Evolutionary conservation across 2,329 filamentous ascomycete species (phyloP).

Genomic region (Trichoderma cornu-damae): DNA sequence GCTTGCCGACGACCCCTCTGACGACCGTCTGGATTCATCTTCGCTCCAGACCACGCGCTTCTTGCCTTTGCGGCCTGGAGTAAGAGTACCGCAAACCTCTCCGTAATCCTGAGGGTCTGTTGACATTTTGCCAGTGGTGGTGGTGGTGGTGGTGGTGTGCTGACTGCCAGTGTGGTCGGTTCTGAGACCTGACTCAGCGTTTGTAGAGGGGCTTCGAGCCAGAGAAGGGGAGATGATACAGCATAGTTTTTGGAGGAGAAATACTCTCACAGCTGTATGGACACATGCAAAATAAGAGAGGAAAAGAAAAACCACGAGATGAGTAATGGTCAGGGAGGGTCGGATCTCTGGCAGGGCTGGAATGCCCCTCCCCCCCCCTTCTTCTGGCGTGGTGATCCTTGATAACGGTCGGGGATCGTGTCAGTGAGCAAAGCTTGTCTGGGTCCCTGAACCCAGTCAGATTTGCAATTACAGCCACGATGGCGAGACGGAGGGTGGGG

Average conservation of each 20-base stretch:
- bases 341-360: constrained; percentile 4
- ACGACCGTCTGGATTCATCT: constrained; percentile 20
- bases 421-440: constrained; percentile 18
- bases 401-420: constrained; percentile 13
- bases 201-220: constrained; percentile 3
- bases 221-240: constrained; percentile 11
- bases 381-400: constrained; percentile 13
- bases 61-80: constrained; percentile 35
- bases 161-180: not conserved
- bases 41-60: constrained; percentile 39
- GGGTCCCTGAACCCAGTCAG: constrained; percentile 15
- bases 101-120: constrained; percentile 27
- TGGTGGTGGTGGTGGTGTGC: constrained; percentile 12
- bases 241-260: constrained; percentile 9
- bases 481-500: constrained; percentile 17
- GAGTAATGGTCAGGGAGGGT: constrained; percentile 7
- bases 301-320: not conserved
- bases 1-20: constrained; percentile 3
- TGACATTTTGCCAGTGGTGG: too few species aligned
- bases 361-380: constrained; percentile 1
- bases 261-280: constrained; percentile 2
- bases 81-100: constrained; percentile 28
- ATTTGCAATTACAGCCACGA: constrained; percentile 19
- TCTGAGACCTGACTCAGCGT: constrained; percentile 26
- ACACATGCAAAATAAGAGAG: constrained; percentile 11